These are phyloP conservation scores for Calamus simplicifolius DNA, from an alignment of 176 grass and related monocot species.

Conservation along the genomic window DNA sequence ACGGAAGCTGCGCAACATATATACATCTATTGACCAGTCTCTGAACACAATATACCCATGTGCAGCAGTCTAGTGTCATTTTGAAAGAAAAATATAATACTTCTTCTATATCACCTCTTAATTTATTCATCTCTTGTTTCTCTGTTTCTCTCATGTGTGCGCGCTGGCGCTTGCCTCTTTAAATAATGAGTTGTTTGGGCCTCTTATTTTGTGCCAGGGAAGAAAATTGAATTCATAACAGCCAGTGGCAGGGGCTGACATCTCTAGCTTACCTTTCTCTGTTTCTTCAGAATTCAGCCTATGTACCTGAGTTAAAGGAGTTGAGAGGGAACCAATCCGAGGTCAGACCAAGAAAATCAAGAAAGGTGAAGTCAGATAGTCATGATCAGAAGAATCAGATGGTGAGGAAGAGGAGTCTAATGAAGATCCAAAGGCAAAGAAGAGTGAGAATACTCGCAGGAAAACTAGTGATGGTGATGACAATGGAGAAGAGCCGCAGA, in stretches of 20 bases:
- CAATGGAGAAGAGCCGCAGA: slow-evolving; percentile 1
- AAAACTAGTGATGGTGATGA: not conserved
- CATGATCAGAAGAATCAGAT: slow-evolving; percentile 20
- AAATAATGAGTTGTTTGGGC: too few species aligned
- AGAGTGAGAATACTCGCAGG: slow-evolving; percentile 8
- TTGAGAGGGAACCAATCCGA: slow-evolving; percentile 30
- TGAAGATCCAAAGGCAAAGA: slow-evolving; percentile 27
- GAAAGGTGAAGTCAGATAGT: slow-evolving; percentile 14
- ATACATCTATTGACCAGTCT: too few species aligned
- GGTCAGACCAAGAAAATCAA: slow-evolving; percentile 15
- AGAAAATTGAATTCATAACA: slow-evolving; percentile 91
- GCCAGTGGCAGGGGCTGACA: slow-evolving; percentile 51
- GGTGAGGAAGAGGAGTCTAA: slow-evolving; percentile 9
- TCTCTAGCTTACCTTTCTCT: not conserved
- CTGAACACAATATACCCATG: too few species aligned
- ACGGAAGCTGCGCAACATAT: too few species aligned
- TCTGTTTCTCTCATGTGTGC: too few species aligned
- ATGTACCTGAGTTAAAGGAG: slow-evolving; percentile 71
- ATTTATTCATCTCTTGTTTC: too few species aligned
- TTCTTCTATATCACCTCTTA: too few species aligned
- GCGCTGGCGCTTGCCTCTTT: too few species aligned
- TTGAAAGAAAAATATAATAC: too few species aligned
- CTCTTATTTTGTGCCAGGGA: slow-evolving; percentile 33
- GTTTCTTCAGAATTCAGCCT: slow-evolving; percentile 55
- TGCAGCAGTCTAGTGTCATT: too few species aligned